Evolutionary conservation across 2,329 filamentous ascomycete genomes (phyloP), one percentile per base, ranked within the genome.

Genomic region (Botrytis cinerea): DNA sequence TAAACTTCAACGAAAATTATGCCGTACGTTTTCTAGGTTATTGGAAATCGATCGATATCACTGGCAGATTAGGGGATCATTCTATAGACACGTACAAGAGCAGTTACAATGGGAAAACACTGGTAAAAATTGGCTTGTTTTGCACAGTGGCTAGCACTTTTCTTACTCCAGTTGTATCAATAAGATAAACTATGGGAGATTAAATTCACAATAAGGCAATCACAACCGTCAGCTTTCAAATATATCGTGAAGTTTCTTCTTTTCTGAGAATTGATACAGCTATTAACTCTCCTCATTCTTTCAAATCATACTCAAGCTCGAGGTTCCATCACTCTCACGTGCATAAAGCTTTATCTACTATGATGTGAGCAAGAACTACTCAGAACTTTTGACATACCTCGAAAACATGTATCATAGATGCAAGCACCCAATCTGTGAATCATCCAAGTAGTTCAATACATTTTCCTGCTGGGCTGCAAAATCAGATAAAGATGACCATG

Each of bases 331-430:
- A 12, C 7, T 28, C 51, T 54, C 2, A 28, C n/a, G n/a, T 3
- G 1, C n/a, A 2, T 54, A 14, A 8, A n/a, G 5, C 6, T 54
- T 5, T 7, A 8, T 4, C 12, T 28, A 8, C 38, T 38, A 38
- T 38, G 38, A 14, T 16, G 5, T n/a, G 51, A 28, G 51, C 14
- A 54, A 28, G 5, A 8, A 1, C 8, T 2, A 12, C 16, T 28
- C n/a, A 6, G 5, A 7, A 28, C 51, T 8, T 8, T 1, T 14
- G 25, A 6, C 12, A 28, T 7, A 3, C 5, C 6, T 54, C 25
- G 16, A 54, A 0, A n/a, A 28, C 0, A 2, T 1, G 2, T 4
- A 54, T 8, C 25, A 28, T 54, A 28, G 0, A n/a, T n/a, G 1
- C 51, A 28, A 28, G n/a, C 51, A 14, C 22, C 2, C 10, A 1